Conservation (phyloP, 139 green algal genomes). For the Ostreobium quekettii region DNA sequence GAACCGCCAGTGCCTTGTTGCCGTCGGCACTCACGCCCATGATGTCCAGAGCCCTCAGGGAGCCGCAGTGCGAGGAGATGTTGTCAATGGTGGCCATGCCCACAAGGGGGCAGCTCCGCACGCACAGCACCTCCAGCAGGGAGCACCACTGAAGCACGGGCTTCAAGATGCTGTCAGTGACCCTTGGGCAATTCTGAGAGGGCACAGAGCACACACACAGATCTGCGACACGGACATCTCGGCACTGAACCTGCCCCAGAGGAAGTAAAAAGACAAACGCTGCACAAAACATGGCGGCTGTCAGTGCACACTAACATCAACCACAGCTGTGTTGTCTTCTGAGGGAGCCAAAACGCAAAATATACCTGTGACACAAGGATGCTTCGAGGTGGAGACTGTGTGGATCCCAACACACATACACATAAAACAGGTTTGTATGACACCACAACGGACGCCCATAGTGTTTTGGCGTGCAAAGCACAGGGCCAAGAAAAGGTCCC, state of each 20-base stretch:
- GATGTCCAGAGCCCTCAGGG: neutral
- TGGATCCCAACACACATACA: too few species aligned
- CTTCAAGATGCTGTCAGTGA: neutral
- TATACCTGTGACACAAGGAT: too few species aligned
- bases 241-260: neutral
- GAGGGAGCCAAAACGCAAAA: too few species aligned
- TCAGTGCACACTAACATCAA: too few species aligned
- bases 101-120: neutral
- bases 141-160: neutral
- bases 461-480: too few species aligned
- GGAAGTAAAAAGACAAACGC: neutral
- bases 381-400: too few species aligned
- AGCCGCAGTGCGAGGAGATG: neutral
- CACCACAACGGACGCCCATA: too few species aligned
- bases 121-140: neutral
- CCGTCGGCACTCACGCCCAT: neutral
- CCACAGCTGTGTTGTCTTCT: too few species aligned
- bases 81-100: neutral
- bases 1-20: neutral
- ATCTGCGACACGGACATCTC: neutral
- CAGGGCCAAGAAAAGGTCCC: too few species aligned
- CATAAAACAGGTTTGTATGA: too few species aligned
- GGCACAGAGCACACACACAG: neutral
- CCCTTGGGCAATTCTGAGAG: neutral
- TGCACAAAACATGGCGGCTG: neutral